Conservation (phyloP, 2,329 filamentous ascomycete genomes). For the Penicillium expansum region DNA sequence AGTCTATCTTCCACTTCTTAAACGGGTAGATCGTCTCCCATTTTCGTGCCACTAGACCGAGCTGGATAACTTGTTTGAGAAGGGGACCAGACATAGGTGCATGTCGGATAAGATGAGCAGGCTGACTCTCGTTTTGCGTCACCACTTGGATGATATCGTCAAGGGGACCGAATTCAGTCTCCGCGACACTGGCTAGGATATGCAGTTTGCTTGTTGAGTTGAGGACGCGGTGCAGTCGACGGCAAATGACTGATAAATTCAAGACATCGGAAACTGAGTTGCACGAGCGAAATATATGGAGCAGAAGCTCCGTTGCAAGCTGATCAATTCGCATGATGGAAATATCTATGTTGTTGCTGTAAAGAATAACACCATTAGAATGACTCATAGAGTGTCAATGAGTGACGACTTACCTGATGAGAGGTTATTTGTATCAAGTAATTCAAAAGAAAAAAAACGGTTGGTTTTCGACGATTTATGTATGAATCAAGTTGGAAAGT, state of each 20-base stretch:
- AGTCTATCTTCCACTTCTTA: constrained; percentile 62
- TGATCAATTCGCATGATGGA: constrained; percentile 53
- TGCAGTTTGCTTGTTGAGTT: constrained; percentile 53
- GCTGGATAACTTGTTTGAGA: constrained; percentile 54
- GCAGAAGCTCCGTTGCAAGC: constrained; percentile 58
- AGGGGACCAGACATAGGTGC: constrained; percentile 56
- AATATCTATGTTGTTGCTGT: background rate
- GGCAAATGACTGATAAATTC: constrained; percentile 54
- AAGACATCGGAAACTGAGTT: constrained; percentile 53
- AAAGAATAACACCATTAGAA: background rate
- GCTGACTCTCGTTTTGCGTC: constrained; percentile 60
- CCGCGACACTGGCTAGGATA: constrained; percentile 54
- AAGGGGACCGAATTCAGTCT: constrained; percentile 58
- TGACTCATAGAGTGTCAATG: background rate
- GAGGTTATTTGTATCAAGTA: background rate
- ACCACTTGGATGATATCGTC: constrained; percentile 59
- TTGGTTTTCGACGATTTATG: background rate
- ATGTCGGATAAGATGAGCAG: constrained; percentile 53
- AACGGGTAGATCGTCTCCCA: constrained; percentile 62
- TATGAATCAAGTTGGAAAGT: constrained; percentile 5
- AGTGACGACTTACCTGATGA: background rate
- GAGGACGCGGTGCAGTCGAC: constrained; percentile 54
- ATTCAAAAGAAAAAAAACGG: background rate
- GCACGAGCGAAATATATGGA: constrained; percentile 56
- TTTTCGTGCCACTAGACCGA: constrained; percentile 55